Evolutionary conservation across 768 basidiomycete genomes (phyloP).

Genomic region (Mycena leptocephala): DNA sequence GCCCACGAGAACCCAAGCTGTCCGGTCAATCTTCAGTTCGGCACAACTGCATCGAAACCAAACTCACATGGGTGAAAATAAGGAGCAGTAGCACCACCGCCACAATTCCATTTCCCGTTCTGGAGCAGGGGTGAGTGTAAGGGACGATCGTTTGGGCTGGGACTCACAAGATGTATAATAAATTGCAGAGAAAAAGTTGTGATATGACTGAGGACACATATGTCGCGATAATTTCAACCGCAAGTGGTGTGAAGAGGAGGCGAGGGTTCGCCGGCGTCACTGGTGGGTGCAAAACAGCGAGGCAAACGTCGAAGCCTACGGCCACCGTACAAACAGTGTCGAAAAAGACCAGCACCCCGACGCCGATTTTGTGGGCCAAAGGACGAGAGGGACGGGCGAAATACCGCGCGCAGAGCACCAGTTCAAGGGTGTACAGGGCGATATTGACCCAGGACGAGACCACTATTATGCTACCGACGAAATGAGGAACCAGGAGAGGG

Average conservation of each 20-base stretch:
- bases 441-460: neutral
- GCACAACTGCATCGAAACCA: neutral
- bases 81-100: neutral
- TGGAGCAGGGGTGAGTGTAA: neutral
- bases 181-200: slow-evolving; percentile 6
- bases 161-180: neutral
- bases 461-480: neutral
- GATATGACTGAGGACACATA: neutral
- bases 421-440: slow-evolving; percentile 1
- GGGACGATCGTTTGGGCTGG: neutral
- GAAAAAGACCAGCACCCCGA: neutral
- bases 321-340: slow-evolving; percentile 13
- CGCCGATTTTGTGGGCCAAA: neutral
- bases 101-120: neutral
- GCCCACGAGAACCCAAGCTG: neutral
- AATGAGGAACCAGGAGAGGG: no score
- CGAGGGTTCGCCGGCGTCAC: neutral
- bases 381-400: neutral
- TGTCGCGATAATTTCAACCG: neutral
- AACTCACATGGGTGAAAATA: neutral
- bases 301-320: neutral
- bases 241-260: neutral
- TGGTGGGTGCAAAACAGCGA: neutral
- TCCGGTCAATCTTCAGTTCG: neutral
- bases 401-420: neutral